Percentiles rank a stretch among this genome's conserved stretches.
Evolutionary conservation across 495 filamentous ascomycete species (phyloP).

Genomic region (Hypoxylon crocopeplum): DNA sequence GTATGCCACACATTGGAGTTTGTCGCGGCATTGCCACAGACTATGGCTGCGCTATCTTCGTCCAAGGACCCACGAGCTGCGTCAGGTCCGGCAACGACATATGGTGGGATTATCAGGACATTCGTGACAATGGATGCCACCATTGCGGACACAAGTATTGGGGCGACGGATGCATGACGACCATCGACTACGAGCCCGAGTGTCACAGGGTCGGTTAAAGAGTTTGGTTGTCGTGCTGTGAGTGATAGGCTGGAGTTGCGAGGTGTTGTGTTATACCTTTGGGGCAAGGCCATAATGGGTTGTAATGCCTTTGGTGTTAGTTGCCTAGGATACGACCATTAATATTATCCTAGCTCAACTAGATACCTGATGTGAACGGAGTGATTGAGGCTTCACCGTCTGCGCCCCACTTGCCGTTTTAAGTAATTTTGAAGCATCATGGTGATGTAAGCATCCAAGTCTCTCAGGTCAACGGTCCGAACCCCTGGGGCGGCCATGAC

Average conservation of each 20-base stretch:
- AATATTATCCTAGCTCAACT: too few species aligned
- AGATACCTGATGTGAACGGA: too few species aligned
- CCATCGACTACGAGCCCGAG: slow-evolving; percentile 18
- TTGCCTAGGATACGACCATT: too few species aligned
- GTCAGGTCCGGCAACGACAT: slow-evolving; percentile 25
- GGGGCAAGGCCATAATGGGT: too few species aligned
- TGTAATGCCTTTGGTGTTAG: too few species aligned
- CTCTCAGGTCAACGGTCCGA: too few species aligned
- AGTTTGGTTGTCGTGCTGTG: background rate
- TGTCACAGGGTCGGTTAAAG: slow-evolving; percentile 30
- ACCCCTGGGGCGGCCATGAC: too few species aligned
- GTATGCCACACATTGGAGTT: slow-evolving; percentile 8
- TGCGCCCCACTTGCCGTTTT: background rate
- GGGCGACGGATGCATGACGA: slow-evolving; percentile 14
- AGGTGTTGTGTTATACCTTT: too few species aligned
- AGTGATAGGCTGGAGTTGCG: background rate
- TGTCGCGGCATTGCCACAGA: slow-evolving; percentile 22
- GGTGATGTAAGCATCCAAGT: slow-evolving; percentile 3
- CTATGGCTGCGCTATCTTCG: slow-evolving; percentile 26
- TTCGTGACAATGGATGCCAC: slow-evolving; percentile 11
- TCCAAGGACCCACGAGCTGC: slow-evolving; percentile 9
- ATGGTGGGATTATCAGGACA: slow-evolving; percentile 33
- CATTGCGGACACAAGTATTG: slow-evolving; percentile 27
- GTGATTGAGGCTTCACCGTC: background rate
- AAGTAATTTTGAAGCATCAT: slow-evolving; percentile 6